A percentile compares a stretch with the other conserved stretches of the same genome.
phyloP scores from a whole-genome alignment of 306 rosid genomes.

The Casuarina equisetifolia region DNA sequence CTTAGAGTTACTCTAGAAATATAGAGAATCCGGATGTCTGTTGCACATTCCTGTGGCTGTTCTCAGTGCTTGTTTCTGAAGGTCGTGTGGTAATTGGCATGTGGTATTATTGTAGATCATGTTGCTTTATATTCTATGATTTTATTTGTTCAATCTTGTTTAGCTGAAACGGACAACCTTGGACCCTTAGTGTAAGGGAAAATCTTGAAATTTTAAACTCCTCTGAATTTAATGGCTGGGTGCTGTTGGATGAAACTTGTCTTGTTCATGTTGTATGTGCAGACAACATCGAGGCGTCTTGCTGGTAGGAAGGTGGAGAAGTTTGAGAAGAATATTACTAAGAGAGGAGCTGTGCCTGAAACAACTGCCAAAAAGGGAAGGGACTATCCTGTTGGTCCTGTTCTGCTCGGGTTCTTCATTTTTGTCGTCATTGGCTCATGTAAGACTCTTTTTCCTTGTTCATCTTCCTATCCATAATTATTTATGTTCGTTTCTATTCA shows the following conservation, averaged over 20 bases:
- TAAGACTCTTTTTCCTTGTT: constrained; percentile 31
- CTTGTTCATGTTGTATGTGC: constrained; percentile 8
- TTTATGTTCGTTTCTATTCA: neutral
- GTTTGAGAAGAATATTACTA: constrained; percentile 87
- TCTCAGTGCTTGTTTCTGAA: too few species aligned
- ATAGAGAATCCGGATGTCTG: too few species aligned
- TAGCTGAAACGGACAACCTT: neutral
- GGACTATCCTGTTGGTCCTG: constrained; percentile 92
- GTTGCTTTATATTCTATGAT: neutral
- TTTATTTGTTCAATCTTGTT: neutral
- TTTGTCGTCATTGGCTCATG: constrained; percentile 98
- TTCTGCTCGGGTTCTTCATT: constrained; percentile 88
- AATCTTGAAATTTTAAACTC: neutral
- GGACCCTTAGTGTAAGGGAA: neutral
- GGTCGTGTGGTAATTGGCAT: too few species aligned
- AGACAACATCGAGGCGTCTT: constrained; percentile 96
- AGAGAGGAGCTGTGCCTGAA: constrained; percentile 92
- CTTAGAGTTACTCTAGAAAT: too few species aligned
- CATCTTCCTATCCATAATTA: neutral
- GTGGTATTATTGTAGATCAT: neutral
- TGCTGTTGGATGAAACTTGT: constrained; percentile 20
- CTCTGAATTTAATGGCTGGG: neutral
- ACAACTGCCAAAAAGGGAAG: constrained; percentile 74
- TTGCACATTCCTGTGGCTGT: too few species aligned
- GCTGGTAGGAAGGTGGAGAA: constrained; percentile 87